phyloP scores from a whole-genome alignment of 139 green algal species.

The Coccomyxa sp. region DNA sequence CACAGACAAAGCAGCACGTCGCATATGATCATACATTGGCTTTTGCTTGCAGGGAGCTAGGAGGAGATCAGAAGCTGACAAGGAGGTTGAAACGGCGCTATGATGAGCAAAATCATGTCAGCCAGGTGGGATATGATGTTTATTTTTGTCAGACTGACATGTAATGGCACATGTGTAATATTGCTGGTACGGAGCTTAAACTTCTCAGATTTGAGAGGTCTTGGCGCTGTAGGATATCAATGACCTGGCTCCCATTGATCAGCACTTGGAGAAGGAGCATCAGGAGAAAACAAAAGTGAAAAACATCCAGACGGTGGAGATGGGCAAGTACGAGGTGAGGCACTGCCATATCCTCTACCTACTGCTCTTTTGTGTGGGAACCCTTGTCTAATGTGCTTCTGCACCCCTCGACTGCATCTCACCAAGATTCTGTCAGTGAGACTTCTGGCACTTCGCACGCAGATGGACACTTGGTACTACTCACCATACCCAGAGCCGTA shows the following conservation, averaged over 20 bases:
- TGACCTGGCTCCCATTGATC: constrained; percentile 38
- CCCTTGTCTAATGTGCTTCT: constrained; percentile 9
- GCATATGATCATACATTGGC: too few relatives aligned
- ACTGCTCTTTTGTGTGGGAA: constrained; percentile 9
- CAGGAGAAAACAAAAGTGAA: constrained; percentile 75
- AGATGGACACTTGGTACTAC: constrained; percentile 69
- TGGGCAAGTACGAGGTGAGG: constrained; percentile 56
- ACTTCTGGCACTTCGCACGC: constrained; percentile 16
- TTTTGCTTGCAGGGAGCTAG: neutral
- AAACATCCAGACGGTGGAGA: constrained; percentile 53
- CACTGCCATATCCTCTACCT: constrained; percentile 39
- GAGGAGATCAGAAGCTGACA: constrained; percentile 72
- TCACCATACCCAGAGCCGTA: constrained; percentile 62
- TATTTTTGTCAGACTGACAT: too few relatives aligned
- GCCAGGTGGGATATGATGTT: constrained; percentile 13
- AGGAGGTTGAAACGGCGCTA: constrained; percentile 72
- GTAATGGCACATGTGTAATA: too few relatives aligned
- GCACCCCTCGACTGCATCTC: neutral
- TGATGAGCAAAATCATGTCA: constrained; percentile 70
- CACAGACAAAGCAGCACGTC: too few relatives aligned
- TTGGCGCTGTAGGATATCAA: constrained; percentile 17
- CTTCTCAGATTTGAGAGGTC: neutral
- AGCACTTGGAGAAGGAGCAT: constrained; percentile 63
- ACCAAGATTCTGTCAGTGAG: neutral
- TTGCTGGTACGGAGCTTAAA: neutral